phyloP scores from a whole-genome alignment of 352 stramenopile species.

The Phytophthora fragariae region DNA sequence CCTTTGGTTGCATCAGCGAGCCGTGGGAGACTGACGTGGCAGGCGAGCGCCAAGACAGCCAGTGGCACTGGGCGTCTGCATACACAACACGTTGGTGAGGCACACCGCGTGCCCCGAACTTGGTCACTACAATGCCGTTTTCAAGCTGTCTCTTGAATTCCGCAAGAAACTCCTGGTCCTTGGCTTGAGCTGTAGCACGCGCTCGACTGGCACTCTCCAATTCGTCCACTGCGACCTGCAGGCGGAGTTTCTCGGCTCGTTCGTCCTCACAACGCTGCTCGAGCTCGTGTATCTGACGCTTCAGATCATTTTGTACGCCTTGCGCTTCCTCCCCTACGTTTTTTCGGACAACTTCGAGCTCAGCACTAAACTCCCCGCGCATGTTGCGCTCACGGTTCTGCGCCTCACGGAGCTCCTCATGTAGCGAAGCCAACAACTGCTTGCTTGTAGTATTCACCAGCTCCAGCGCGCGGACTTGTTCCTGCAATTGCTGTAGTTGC shows the following conservation, averaged over 20 bases:
- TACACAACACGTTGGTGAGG: slow-evolving; percentile 65
- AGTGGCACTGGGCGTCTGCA: slow-evolving; percentile 58
- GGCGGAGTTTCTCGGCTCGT: slow-evolving; percentile 34
- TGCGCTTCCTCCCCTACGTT: slow-evolving; percentile 26
- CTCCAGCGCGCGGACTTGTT: slow-evolving; percentile 46
- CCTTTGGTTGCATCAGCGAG: slow-evolving; percentile 46
- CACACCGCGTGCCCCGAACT: slow-evolving; percentile 57
- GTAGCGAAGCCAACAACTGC: slow-evolving; percentile 39
- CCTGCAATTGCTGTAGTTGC: slow-evolving; percentile 44
- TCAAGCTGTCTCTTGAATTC: slow-evolving; percentile 70
- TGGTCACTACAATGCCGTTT: slow-evolving; percentile 59
- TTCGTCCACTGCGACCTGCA: slow-evolving; percentile 42
- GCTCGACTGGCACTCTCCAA: slow-evolving; percentile 42
- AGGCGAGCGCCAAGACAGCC: slow-evolving; percentile 66
- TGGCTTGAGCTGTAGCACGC: slow-evolving; percentile 37
- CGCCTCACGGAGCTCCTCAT: slow-evolving; percentile 37
- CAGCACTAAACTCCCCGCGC: slow-evolving; percentile 30
- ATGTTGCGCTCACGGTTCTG: slow-evolving; percentile 32
- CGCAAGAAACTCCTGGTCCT: slow-evolving; percentile 52
- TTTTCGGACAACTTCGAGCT: slow-evolving; percentile 32
- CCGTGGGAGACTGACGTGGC: slow-evolving; percentile 17
- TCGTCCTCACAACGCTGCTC: slow-evolving; percentile 33
- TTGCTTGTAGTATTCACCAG: slow-evolving; percentile 39
- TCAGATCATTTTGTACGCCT: slow-evolving; percentile 29
- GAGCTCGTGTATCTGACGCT: slow-evolving; percentile 35